A percentile compares a stretch with the other conserved stretches of the same genome.
These are phyloP conservation scores for Podila clonocystis DNA, from an alignment of 192 early-diverging fungal genomes.

Conservation along the genomic window DNA sequence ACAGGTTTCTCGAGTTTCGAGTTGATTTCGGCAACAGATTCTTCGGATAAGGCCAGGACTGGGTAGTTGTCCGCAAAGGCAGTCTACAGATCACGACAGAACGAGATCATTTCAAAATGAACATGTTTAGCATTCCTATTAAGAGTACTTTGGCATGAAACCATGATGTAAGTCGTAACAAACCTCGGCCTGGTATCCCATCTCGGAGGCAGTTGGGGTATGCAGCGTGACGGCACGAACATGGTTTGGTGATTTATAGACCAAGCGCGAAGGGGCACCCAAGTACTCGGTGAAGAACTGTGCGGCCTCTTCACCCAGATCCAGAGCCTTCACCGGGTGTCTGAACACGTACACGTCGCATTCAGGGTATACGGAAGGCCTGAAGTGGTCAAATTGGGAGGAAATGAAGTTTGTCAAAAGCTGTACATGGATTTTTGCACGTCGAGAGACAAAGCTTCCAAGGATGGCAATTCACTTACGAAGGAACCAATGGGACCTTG, in stretches of 20 bases:
- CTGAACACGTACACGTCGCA: slow-evolving; percentile 50
- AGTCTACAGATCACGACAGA: slow-evolving; percentile 54
- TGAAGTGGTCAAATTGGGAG: neutral
- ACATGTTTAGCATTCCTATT: neutral
- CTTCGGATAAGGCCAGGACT: slow-evolving; percentile 67
- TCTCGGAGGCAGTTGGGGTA: slow-evolving; percentile 47
- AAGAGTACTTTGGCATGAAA: neutral
- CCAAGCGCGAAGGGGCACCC: slow-evolving; percentile 46
- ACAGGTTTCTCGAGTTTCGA: slow-evolving; percentile 59
- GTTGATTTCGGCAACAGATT: slow-evolving; percentile 73
- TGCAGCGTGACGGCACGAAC: slow-evolving; percentile 56
- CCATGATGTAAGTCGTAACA: neutral
- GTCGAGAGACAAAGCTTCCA: too few relatives aligned
- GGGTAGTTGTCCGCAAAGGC: slow-evolving; percentile 85
- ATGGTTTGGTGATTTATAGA: slow-evolving; percentile 58
- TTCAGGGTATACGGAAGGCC: too few relatives aligned
- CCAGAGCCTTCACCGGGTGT: slow-evolving; percentile 54
- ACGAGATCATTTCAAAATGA: neutral
- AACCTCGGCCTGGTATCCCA: slow-evolving; percentile 41
- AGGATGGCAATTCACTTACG: slow-evolving; percentile 14
- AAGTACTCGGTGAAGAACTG: slow-evolving; percentile 66
- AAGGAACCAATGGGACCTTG: slow-evolving; percentile 33
- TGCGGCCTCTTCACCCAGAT: slow-evolving; percentile 71
- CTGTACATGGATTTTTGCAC: too few relatives aligned
- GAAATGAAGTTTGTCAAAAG: neutral